Conservation (phyloP, 2,329 filamentous ascomycete species). For the Paracamarosporium sp. region DNA sequence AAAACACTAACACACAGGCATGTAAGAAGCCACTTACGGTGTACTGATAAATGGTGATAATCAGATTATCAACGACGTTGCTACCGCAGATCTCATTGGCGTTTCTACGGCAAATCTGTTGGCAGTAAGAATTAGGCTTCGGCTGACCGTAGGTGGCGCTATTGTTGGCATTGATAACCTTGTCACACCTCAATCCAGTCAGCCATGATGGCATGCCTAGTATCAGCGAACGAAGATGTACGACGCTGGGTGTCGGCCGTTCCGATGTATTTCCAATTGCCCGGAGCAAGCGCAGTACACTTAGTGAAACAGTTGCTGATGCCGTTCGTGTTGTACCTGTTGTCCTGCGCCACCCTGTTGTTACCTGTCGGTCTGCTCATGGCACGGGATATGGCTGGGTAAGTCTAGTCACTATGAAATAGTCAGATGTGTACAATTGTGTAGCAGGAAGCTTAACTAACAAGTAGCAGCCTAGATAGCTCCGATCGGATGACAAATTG, state of each 20-base stretch:
- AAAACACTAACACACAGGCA: constrained; percentile 14
- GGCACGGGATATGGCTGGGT: constrained; percentile 6
- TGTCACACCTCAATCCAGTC: constrained; percentile 5
- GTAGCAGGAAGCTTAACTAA: background rate
- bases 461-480: constrained; percentile 26
- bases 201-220: background rate
- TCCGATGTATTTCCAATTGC: constrained; percentile 12
- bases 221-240: constrained; percentile 4
- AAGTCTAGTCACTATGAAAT: background rate
- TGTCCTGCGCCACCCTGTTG: background rate
- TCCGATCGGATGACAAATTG: constrained; percentile 16
- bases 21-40: constrained; percentile 7
- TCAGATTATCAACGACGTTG: background rate
- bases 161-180: constrained; percentile 1
- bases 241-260: constrained; percentile 25
- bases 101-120: background rate
- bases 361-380: constrained; percentile 7
- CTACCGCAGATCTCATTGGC: background rate
- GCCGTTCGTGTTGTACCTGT: constrained; percentile 11
- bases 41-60: constrained; percentile 8
- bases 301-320: constrained; percentile 7
- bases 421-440: background rate
- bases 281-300: constrained; percentile 11
- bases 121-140: background rate
- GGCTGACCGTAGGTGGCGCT: background rate